Conservation (phyloP, 306 rosid genomes). For the Trichosanthes cucumerina region DNA sequence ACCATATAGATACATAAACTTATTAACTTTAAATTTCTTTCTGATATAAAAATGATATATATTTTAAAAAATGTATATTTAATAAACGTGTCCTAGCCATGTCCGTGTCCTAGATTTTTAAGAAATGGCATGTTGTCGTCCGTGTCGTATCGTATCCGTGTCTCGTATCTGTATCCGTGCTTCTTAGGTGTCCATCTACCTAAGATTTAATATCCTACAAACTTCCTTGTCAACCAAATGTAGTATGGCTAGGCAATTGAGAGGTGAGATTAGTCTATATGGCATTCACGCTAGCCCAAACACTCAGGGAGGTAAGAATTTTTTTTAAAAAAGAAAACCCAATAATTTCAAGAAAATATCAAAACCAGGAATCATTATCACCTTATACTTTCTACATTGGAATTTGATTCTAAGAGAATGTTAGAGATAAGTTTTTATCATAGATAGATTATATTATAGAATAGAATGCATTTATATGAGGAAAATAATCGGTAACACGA, state of each 20-base stretch:
- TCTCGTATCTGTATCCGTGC: no score
- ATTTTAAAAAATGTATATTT: no score
- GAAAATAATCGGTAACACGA: neutral
- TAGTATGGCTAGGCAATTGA: neutral
- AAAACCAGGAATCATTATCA: neutral
- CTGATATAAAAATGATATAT: no score
- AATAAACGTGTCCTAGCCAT: no score
- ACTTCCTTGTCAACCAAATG: neutral
- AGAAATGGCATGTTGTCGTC: no score
- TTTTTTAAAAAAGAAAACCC: neutral
- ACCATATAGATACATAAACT: no score
- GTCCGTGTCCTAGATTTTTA: no score
- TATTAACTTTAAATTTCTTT: no score
- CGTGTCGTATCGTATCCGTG: no score
- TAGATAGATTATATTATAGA: neutral
- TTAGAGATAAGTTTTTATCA: neutral
- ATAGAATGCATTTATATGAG: neutral
- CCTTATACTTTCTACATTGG: neutral
- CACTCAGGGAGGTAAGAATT: neutral
- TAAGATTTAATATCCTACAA: neutral
- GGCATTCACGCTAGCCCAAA: neutral
- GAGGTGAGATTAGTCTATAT: no score
- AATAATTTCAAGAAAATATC: neutral
- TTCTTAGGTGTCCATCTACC: no score
- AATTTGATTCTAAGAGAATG: neutral